Evolutionary conservation across 192 early-diverging fungal species (phyloP), one percentile per base, ranked within the genome.

Genomic region (Lunasporangiospora selenospora): DNA sequence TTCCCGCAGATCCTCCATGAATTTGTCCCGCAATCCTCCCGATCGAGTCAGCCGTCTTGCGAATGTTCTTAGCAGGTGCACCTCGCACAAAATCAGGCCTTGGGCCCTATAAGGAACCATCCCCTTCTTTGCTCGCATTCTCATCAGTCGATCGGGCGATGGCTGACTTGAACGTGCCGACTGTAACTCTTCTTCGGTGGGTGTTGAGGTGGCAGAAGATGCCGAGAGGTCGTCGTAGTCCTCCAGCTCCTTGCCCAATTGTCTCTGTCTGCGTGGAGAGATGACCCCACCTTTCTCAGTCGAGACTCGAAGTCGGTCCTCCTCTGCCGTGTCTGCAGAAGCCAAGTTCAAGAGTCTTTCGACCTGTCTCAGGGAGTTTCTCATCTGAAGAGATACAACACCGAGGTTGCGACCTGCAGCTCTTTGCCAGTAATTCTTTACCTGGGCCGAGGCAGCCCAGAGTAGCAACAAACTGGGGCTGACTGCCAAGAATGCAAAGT

Each of bases 401-500:
- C 63, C 51, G 18, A 62, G n/a, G 21, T 79, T 75, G 0, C 47
- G 47, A 45, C 67, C 83, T 24, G 75, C 78, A 56, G 79, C 61
- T 41, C 62, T 70, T 52, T 60, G 73, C 62, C 71, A 78, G 33
- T 50, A 62, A 13, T 19, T 54, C 46, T 67, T 69, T 21, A 80
- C 38, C 65, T 79, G 80, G 16, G 47, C 46, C 1, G 61, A 77
- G 26, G 80, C 65, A 11, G 77, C 75, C 75, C 84, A 89, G 1
- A 85, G 63, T 4, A 89, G 55, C 41, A 88, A 30, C 6, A 92
- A 77, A 36, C 91, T 85, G 4, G 93, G 93, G 3, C 91, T 81
- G 1, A 92, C 82, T 2, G 90, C 92, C 49, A 98, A 65, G 51
- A 98, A 88, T 10, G 93, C 87, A 85, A 98, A 98, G 55, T 98